A percentile compares a stretch with the other conserved stretches of the same genome.
Conservation (phyloP, 805 yeast species). For the Metschnikowia gruessii region DNA sequence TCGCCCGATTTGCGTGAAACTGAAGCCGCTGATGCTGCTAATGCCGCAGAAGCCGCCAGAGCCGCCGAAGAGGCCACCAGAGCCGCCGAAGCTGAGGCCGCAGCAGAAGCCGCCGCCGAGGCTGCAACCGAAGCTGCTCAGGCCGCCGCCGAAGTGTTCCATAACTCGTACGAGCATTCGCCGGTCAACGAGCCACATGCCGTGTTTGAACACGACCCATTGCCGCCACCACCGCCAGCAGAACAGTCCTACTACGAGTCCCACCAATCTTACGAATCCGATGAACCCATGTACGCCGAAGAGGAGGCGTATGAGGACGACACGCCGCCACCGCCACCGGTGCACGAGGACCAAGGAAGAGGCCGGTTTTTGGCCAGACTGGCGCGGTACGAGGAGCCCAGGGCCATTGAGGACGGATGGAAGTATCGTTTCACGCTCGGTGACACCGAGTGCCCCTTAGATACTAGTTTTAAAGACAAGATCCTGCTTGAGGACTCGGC, state of each 20-base stretch:
- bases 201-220: neutral
- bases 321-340: neutral
- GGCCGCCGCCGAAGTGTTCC: no score
- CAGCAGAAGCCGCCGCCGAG: no score
- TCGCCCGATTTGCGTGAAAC: neutral
- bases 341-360: neutral
- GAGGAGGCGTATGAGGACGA: neutral
- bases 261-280: neutral
- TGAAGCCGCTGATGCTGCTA: no score
- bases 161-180: no score
- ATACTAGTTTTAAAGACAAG: conserved; percentile 6
- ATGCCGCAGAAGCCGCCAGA: no score
- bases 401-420: conserved; percentile 7
- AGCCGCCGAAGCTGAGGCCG: no score
- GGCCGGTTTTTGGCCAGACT: neutral
- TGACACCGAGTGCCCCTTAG: conserved; percentile 9
- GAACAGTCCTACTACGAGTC: neutral
- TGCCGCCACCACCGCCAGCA: neutral
- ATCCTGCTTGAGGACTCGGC: conserved; percentile 6
- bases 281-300: neutral
- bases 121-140: no score
- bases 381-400: neutral
- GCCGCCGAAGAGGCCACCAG: no score
- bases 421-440: conserved; percentile 8
- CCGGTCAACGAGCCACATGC: neutral